Evolutionary conservation across 2,329 filamentous ascomycete genomes (phyloP).

Genomic region (Colletotrichum euphorbiae): DNA sequence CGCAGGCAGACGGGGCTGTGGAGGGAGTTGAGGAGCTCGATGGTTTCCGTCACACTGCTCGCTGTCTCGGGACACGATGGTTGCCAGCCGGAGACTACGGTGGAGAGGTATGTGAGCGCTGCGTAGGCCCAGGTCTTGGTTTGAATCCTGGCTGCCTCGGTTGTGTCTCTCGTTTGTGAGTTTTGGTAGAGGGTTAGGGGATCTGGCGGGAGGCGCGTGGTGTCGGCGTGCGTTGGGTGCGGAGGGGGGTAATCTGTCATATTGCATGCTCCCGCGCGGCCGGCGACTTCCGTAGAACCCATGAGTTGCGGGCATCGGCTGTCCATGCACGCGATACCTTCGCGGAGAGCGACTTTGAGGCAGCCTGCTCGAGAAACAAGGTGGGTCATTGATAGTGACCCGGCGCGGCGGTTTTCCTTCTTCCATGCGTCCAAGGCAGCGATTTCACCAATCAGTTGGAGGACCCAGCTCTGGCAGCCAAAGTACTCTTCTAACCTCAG

Average conservation of each 20-base stretch:
- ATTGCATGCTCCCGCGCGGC: not conserved
- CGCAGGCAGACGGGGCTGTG: constrained; percentile 51
- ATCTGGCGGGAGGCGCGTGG: constrained; percentile 28
- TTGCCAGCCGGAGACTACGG: constrained; percentile 64
- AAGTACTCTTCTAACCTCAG: constrained; percentile 56
- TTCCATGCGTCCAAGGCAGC: constrained; percentile 68
- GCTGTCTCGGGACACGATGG: constrained; percentile 57
- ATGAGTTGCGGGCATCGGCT: constrained; percentile 40
- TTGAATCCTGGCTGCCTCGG: constrained; percentile 39
- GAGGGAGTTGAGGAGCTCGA: constrained; percentile 50
- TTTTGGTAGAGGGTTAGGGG: constrained; percentile 31
- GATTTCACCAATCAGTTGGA: constrained; percentile 66
- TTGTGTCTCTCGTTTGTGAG: constrained; percentile 20
- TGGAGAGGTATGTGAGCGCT: constrained; percentile 59
- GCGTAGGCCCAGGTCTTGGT: constrained; percentile 61
- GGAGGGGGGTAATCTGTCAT: constrained; percentile 40
- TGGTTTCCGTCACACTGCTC: constrained; percentile 45
- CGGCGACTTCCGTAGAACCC: constrained; percentile 17
- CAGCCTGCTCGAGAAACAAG: constrained; percentile 50
- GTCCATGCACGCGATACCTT: constrained; percentile 40
- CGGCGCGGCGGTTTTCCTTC: constrained; percentile 55
- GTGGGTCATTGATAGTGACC: constrained; percentile 58
- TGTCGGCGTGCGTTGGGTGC: constrained; percentile 42
- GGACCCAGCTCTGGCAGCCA: constrained; percentile 62
- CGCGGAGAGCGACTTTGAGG: constrained; percentile 39